A percentile compares a stretch with the other conserved stretches of the same genome.
Conservation (phyloP, 352 stramenopile genomes). For the Phytophthora niederhauseri region DNA sequence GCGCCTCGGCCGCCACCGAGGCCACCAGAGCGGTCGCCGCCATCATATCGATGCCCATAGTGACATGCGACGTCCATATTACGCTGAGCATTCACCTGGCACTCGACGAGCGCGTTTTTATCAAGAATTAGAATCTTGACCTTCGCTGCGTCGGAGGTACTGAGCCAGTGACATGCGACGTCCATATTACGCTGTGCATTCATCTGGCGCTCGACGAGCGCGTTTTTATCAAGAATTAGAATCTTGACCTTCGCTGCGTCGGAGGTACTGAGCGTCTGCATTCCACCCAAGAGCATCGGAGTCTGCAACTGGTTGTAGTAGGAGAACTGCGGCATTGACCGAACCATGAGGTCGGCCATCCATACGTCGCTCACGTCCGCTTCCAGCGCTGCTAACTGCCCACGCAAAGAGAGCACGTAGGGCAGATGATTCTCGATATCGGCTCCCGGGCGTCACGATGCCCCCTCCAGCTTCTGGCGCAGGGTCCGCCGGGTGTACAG, state of each 20-base stretch:
- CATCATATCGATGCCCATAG: no score
- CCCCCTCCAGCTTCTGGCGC: slow-evolving; percentile 9
- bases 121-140: no score
- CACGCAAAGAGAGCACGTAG: slow-evolving; percentile 2
- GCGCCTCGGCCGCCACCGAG: background rate
- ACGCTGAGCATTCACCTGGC: no score
- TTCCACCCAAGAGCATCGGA: no score
- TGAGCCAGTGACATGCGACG: no score
- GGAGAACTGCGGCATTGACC: slow-evolving; percentile 4
- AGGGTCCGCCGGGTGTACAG: slow-evolving; percentile 7
- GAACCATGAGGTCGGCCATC: background rate
- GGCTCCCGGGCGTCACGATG: slow-evolving; percentile 2
- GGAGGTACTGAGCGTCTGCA: no score
- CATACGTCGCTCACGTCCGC: no score
- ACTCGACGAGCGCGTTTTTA: no score
- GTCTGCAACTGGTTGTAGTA: background rate
- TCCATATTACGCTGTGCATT: background rate
- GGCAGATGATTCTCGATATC: slow-evolving; percentile 13
- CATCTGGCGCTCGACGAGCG: background rate
- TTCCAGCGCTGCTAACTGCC: slow-evolving; percentile 1
- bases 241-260: no score
- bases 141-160: no score
- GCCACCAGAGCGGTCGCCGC: no score
- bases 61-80: no score
- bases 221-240: slow-evolving; percentile 1